Evolutionary conservation across 345 rosid genomes (phyloP), one percentile per base, ranked within the genome.

Genomic region (Eucalyptus erythrocorys): DNA sequence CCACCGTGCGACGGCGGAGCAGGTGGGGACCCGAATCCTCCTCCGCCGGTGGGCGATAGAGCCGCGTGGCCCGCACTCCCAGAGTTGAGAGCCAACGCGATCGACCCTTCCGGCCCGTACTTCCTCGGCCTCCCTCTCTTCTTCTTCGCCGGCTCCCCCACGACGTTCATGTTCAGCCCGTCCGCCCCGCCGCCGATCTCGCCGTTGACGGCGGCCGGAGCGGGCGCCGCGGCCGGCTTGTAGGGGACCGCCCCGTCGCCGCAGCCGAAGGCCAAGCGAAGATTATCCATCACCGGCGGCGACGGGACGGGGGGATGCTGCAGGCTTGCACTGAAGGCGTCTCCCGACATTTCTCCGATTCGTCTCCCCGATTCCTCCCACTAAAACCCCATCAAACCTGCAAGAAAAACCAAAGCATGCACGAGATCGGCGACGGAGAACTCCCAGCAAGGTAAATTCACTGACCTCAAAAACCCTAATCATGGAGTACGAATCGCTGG

Each of bases 111-210:
- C 13, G 97, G 94, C 42, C 94, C 95, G 47, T 95, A 95, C 91
- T 95, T 95, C 89, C 96, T 94, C 17, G 97, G 97, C 88, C 97
- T 92, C 24, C 97, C 97, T 88, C 96, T 92, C 92, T 94, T 95
- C 91, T 89, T 94, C 92, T 91, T 95, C 92, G 90, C 16, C 4
- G 90, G 89, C 59, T 92, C 95, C 61, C 91, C 90, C 22, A 55
- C 89, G 89, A 89, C 82, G 85, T 89, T 92, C 90, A 93, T 90
- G 80, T 89, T 92, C 71, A 91, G 90, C 86, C 89, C 92, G 61
- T 86, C 87, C 89, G 86, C 71, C 50, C n/a, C 59, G 13, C 88
- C 89, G 34, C 89, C 86, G 22, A 86, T 86, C 87, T 48, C 88
- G 34, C 92, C 82, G 12, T 90, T 59, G 26, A 90, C 90, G 24